phyloP scores from a whole-genome alignment of 805 yeast species.

The Sugiyamaella marilandica region DNA sequence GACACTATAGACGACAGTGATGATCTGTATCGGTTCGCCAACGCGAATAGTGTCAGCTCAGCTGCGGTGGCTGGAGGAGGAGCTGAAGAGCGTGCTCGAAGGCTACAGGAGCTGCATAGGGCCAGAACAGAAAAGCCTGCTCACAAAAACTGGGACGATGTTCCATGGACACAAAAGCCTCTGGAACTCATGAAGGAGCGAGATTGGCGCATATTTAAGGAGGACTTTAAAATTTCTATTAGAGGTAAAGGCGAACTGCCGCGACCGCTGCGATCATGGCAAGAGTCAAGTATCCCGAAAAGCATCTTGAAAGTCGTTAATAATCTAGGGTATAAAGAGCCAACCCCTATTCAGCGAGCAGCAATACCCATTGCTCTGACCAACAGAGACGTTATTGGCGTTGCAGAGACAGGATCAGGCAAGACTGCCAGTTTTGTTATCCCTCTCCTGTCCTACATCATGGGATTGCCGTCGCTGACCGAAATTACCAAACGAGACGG shows the following conservation, averaged over 20 bases:
- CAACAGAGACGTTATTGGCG: constrained; percentile 68
- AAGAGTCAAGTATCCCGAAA: constrained; percentile 51
- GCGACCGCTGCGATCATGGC: constrained; percentile 72
- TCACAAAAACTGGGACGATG: constrained; percentile 22
- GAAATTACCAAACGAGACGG: constrained; percentile 53
- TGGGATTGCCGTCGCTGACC: constrained; percentile 44
- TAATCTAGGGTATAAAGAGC: constrained; percentile 47
- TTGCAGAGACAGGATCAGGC: constrained; percentile 97
- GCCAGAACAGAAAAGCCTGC: constrained; percentile 11
- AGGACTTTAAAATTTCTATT: constrained; percentile 64
- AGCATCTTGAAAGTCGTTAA: constrained; percentile 34
- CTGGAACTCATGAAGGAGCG: constrained; percentile 63
- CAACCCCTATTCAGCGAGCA: constrained; percentile 90
- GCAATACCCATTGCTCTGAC: constrained; percentile 67
- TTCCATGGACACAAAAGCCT: constrained; percentile 67
- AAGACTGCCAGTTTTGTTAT: constrained; percentile 80
- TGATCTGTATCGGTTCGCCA: constrained; percentile 35
- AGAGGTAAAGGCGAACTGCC: constrained; percentile 40
- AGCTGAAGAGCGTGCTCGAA: constrained; percentile 22
- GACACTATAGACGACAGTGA: constrained; percentile 52
- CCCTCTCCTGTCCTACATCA: constrained; percentile 60
- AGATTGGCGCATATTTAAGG: constrained; percentile 86
- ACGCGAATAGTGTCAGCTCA: background rate
- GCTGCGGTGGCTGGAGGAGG: constrained; percentile 18
- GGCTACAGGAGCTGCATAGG: constrained; percentile 24